Evolutionary conservation across 805 yeast genomes (phyloP), one percentile per base, ranked within the genome.

Genomic region (Cyberlindnera amylophila): DNA sequence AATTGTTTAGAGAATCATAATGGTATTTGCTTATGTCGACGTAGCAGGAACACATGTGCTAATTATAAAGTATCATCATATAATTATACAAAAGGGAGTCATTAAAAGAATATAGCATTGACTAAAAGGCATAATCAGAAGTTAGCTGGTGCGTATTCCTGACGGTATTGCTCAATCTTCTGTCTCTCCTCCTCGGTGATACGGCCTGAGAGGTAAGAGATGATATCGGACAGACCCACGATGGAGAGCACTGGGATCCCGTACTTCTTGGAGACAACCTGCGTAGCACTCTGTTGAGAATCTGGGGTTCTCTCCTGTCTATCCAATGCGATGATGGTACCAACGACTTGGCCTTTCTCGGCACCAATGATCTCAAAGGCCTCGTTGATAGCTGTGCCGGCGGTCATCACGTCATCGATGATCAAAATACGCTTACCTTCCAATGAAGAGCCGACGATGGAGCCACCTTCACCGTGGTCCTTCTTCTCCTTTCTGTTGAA

Each of bases 401-500:
- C 98, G 46, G 98, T 91, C 82, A 91, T 90, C 33, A 93, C 97
- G 58, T 91, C 99, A 64, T 93, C 99, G 48, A 91, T 88, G 56
- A 93, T 86, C 56, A 93, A 69, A 18, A 91, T 78, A 47, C 74
- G 74, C 64, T 90, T 84, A 37, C 76, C 85, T 47, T 74, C 73
- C 55, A 91, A 74, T 6, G 78, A 65, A 35, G 85, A 79, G 29
- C 99, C 99, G 32, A 93, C 98, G 54, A 91, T 86, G 44, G 77
- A 77, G 12, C 99, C 99, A 53, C 98, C 99, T 69, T 91, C 99
- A 43, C 99, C 99, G 61, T 91, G 99, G 61, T 90, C 96, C 68
- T 91, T 91, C 71, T 85, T 84, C 66, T 89, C 96, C 69, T 91
- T 93, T 65, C 99, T 81, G 74, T 91, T 91, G 74, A 88, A 91